Base-by-base conservation (phyloP, 306 rosid species). In the Mimosa pudica region DNA sequence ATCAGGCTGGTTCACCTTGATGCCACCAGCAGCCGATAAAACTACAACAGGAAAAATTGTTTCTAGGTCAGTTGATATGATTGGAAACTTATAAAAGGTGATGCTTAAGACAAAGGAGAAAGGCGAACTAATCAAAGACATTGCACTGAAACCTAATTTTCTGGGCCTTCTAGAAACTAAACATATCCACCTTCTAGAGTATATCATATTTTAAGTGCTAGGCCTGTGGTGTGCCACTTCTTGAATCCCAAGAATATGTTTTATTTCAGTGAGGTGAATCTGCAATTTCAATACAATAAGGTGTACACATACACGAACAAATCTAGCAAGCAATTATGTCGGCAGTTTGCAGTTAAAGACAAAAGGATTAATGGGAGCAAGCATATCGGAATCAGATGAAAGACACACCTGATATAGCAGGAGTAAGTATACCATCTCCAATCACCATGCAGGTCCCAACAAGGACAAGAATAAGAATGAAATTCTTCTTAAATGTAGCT, bases 1-100 rank as follows among this genome's bases (percentile, higher is more conserved):
- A 9, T 69, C 71, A 45, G 97, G 96, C 65, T 74, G 77, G 77
- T 83, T 87, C 3, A 90, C 95, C 77, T 87, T 88, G 98, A 95
- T 95, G 81, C 98, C 98, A 3, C 98, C 98, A 79, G 87, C 92
- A 71, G 98, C 98, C 42, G 98, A 95, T 80, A 95, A 82, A 85
- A 95, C 98, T 95, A 83, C 82, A 80, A 52, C 61, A 77, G 71
- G 84, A 77, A 58, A 79, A 79, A 74, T 65, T 65, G 11, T 71
- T 72, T 78, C 77, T 79, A 36, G 77, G 83, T 84, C 57, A 77
- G 38, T 76, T 72, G 86, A 65, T 57, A 48, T 55, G 6, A 54
- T 36, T 69, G 71, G 73, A 67, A 47, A 52, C 41, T 36, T 62
- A 67, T 60, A 36, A n/a, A 61, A 69, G 47, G 48, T 70, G 24